Conservation (phyloP, 2,329 filamentous ascomycete genomes). For the Ascochyta lentis region DNA sequence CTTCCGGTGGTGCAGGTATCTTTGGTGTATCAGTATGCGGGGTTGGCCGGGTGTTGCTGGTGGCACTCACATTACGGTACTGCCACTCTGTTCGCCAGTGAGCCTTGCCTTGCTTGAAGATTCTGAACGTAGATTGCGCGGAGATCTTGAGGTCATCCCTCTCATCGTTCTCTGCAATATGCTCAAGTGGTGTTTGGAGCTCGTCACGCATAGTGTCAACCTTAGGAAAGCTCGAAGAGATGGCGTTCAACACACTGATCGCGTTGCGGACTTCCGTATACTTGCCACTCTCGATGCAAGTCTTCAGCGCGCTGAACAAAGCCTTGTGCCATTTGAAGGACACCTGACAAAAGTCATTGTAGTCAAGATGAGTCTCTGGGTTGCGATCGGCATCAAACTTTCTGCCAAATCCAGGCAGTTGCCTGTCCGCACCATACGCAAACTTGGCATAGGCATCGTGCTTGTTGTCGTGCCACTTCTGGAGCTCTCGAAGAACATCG, state of each 20-base stretch:
- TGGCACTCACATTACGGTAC: constrained; percentile 68
- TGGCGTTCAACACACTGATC: constrained; percentile 83
- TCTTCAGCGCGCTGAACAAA: constrained; percentile 78
- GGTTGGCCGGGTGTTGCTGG: background rate
- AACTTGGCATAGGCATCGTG: constrained; percentile 76
- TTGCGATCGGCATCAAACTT: constrained; percentile 74
- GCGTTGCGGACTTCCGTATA: constrained; percentile 99
- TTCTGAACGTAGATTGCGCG: constrained; percentile 73
- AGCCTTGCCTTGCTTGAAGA: constrained; percentile 69
- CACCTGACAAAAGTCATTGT: constrained; percentile 83
- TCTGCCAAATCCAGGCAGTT: constrained; percentile 80
- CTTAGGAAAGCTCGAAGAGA: constrained; percentile 83
- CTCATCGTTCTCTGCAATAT: constrained; percentile 62
- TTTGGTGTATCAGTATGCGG: constrained; percentile 22
- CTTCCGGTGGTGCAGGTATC: constrained; percentile 28
- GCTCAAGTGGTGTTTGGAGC: constrained; percentile 70
- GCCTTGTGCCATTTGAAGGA: constrained; percentile 91
- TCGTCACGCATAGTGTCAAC: constrained; percentile 85
- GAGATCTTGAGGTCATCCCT: constrained; percentile 78
- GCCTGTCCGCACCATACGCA: constrained; percentile 70
- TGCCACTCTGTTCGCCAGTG: constrained; percentile 78
- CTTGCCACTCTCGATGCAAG: constrained; percentile 80
- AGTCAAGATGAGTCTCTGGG: constrained; percentile 75
- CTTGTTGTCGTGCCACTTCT: constrained; percentile 82
- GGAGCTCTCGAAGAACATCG: constrained; percentile 79